Conservation (phyloP, 2,329 filamentous ascomycete species). For the Aspergillus jensenii region DNA sequence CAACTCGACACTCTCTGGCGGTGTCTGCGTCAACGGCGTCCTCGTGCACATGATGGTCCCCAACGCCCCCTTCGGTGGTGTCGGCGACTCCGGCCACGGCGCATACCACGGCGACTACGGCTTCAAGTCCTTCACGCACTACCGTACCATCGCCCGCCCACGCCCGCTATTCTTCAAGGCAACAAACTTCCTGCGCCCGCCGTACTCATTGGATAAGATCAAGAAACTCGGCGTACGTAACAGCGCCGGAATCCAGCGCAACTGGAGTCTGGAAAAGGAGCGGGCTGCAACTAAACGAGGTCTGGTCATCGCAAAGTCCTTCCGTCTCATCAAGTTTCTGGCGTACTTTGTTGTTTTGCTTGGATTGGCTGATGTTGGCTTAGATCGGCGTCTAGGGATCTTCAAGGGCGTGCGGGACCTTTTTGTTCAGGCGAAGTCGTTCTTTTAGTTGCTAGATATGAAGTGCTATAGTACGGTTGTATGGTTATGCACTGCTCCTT, state of each 20-base stretch:
- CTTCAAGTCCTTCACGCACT: constrained; percentile 21
- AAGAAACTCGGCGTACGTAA: constrained; percentile 10
- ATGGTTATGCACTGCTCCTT: no score
- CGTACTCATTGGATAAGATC: constrained; percentile 7
- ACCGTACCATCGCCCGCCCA: constrained; percentile 23
- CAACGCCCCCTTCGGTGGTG: constrained; percentile 12
- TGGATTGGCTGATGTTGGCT: neutral
- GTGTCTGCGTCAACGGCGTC: constrained; percentile 13
- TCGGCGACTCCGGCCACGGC: constrained; percentile 11
- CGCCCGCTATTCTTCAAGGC: constrained; percentile 1
- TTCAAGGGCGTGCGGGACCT: neutral
- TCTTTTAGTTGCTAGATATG: neutral
- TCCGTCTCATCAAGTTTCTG: neutral
- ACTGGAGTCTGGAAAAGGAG: constrained; percentile 14
- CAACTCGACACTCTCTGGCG: constrained; percentile 9
- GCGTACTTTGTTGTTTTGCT: neutral
- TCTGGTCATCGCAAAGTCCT: neutral
- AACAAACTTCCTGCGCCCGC: constrained; percentile 5
- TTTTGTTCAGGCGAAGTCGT: neutral
- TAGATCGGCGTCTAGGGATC: neutral
- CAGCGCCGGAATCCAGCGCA: constrained; percentile 6
- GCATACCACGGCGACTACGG: constrained; percentile 13
- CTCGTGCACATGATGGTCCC: constrained; percentile 10
- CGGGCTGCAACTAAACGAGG: neutral
- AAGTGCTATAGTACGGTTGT: no score